Percentiles rank a stretch among this genome's conserved stretches.
Conservation (phyloP, 2,329 filamentous ascomycete species). For the Rachicladosporium sp. region DNA sequence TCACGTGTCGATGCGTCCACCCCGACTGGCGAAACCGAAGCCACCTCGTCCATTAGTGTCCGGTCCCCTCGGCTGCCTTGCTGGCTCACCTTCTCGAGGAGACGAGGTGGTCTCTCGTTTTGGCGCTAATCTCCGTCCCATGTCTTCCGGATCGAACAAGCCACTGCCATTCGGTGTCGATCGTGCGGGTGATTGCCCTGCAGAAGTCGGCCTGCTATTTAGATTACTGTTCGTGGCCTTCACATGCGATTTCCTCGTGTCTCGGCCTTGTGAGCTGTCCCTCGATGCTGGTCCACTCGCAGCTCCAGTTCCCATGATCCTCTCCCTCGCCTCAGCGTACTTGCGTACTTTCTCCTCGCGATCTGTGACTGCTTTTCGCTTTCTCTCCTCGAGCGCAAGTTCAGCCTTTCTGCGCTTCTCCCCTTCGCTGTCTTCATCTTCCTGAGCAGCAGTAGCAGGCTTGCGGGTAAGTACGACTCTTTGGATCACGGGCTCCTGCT, state of each 20-base stretch:
- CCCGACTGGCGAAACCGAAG: constrained; percentile 36
- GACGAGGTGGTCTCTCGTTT: constrained; percentile 30
- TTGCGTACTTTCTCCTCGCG: constrained; percentile 80
- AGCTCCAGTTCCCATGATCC: constrained; percentile 60
- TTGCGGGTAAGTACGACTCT: constrained; percentile 80
- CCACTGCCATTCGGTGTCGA: constrained; percentile 32
- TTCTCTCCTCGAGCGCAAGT: constrained; percentile 62
- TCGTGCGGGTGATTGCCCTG: constrained; percentile 24
- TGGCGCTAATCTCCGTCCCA: constrained; percentile 41
- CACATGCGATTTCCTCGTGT: constrained; percentile 12
- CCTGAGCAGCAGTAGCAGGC: constrained; percentile 43
- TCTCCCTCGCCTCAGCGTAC: constrained; percentile 78
- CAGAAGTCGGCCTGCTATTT: constrained; percentile 24
- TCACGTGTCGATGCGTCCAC: constrained; percentile 2
- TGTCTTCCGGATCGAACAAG: constrained; percentile 66
- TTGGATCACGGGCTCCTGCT: constrained; percentile 61
- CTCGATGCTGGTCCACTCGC: constrained; percentile 14
- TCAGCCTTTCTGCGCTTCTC: constrained; percentile 48
- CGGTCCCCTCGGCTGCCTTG: constrained; percentile 65
- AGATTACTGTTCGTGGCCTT: constrained; percentile 21
- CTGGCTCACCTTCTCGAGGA: constrained; percentile 52
- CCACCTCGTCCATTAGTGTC: constrained; percentile 65
- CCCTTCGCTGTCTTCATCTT: constrained; percentile 53
- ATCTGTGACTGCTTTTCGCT: constrained; percentile 64
- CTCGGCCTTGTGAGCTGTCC: constrained; percentile 19